A percentile compares a stretch with the other conserved stretches of the same genome.
phyloP scores from a whole-genome alignment of 2,329 filamentous ascomycete genomes.

The Teratosphaeria epicoccoides region DNA sequence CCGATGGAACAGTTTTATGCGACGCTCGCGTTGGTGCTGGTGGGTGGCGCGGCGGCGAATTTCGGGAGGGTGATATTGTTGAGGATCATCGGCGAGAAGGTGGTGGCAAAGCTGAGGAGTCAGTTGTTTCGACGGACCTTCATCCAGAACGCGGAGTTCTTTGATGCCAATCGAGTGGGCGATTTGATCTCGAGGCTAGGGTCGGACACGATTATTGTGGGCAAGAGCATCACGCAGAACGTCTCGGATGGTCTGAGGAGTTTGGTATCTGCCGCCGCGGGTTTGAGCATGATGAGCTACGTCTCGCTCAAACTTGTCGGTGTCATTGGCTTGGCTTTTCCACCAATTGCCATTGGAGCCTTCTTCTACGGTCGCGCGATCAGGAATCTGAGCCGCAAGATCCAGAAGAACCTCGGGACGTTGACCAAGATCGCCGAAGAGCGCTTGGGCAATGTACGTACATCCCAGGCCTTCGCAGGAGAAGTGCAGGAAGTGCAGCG shows the following conservation, averaged over 20 bases:
- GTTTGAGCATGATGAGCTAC: slow-evolving; percentile 90
- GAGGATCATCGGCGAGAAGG: slow-evolving; percentile 86
- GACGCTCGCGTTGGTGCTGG: slow-evolving; percentile 61
- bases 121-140: slow-evolving; percentile 87
- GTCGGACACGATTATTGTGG: slow-evolving; percentile 94
- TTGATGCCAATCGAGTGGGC: slow-evolving; percentile 92
- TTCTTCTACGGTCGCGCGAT: slow-evolving; percentile 87
- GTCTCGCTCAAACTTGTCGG: slow-evolving; percentile 84
- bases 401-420: slow-evolving; percentile 86
- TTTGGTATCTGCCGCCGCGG: slow-evolving; percentile 78
- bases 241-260: slow-evolving; percentile 90
- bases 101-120: slow-evolving; percentile 80
- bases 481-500: slow-evolving; percentile 82
- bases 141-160: slow-evolving; percentile 97
- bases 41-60: slow-evolving; percentile 77
- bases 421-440: slow-evolving; percentile 97
- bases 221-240: slow-evolving; percentile 97
- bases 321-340: slow-evolving; percentile 75
- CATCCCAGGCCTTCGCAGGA: slow-evolving; percentile 89
- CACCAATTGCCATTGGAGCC: slow-evolving; percentile 79
- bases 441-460: slow-evolving; percentile 91
- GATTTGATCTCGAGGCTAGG: slow-evolving; percentile 92
- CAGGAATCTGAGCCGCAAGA: slow-evolving; percentile 78
- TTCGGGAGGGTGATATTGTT: slow-evolving; percentile 90
- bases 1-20: slow-evolving; percentile 81